These are phyloP conservation scores for Termitomyces sp. DNA, from an alignment of 768 basidiomycete species.

Conservation along the genomic window DNA sequence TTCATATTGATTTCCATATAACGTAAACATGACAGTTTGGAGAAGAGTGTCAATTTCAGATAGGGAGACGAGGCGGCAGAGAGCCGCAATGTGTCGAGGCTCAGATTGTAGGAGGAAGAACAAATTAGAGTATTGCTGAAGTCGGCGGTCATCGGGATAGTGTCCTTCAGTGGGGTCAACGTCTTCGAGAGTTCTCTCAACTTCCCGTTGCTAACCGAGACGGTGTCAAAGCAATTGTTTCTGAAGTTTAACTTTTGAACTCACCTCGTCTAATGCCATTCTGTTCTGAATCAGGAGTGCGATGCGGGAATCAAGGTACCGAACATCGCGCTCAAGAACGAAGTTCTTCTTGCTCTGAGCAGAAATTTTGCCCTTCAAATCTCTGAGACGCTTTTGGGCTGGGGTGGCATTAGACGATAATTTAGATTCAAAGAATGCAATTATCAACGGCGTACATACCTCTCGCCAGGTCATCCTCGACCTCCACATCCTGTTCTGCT, in stretches of 20 bases:
- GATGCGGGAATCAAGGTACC: slow-evolving; percentile 96
- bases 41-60: slow-evolving; percentile 98
- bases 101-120: slow-evolving; percentile 99
- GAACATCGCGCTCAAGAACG: slow-evolving; percentile 96
- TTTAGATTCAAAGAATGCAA: neutral
- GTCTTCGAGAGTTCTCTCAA: slow-evolving; percentile 93
- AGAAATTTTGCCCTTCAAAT: slow-evolving; percentile 95
- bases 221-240: slow-evolving; percentile 11
- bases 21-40: slow-evolving; percentile 99
- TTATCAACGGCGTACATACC: slow-evolving; percentile 53
- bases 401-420: slow-evolving; percentile 8
- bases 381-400: slow-evolving; percentile 97
- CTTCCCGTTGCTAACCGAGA: slow-evolving; percentile 76
- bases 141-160: slow-evolving; percentile 90
- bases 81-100: slow-evolving; percentile 92
- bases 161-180: slow-evolving; percentile 89
- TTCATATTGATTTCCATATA: slow-evolving; percentile 99
- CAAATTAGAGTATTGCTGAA: slow-evolving; percentile 96
- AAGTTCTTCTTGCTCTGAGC: slow-evolving; percentile 99
- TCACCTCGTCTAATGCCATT: slow-evolving; percentile 92
- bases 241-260: slow-evolving; percentile 19
- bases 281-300: slow-evolving; percentile 97
- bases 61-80: slow-evolving; percentile 93
- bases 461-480: slow-evolving; percentile 94
- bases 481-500: slow-evolving; percentile 96